phyloP scores from a whole-genome alignment of 257 asterid genomes.

The Solanum chiquidenum region DNA sequence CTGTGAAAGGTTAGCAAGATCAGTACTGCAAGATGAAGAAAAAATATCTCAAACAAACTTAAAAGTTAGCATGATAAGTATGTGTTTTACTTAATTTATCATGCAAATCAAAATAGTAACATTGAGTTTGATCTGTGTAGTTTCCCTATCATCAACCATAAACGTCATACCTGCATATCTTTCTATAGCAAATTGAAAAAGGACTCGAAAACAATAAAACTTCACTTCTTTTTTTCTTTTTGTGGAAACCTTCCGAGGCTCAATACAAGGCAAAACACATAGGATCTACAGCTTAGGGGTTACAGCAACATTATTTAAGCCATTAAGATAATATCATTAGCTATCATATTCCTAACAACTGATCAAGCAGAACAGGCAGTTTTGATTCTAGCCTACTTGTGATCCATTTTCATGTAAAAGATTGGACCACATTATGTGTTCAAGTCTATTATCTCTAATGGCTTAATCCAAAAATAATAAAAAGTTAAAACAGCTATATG shows the following conservation, averaged over 20 bases:
- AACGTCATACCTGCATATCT: background rate
- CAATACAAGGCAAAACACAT: background rate
- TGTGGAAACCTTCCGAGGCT: background rate
- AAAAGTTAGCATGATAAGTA: background rate
- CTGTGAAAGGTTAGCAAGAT: constrained; percentile 23
- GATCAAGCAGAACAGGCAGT: background rate
- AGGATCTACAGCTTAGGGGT: background rate
- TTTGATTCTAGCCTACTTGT: background rate
- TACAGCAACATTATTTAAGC: background rate
- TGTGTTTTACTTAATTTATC: background rate
- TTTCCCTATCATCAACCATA: background rate
- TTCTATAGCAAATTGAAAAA: background rate
- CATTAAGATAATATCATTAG: background rate
- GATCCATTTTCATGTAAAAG: background rate
- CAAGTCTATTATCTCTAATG: background rate
- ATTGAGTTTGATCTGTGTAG: background rate
- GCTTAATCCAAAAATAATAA: background rate
- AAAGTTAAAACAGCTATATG: background rate
- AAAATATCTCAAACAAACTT: background rate
- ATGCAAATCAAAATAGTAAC: background rate
- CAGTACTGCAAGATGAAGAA: background rate
- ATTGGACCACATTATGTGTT: background rate
- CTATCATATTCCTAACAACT: background rate
- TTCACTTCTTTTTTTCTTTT: background rate
- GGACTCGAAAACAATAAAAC: background rate